These are phyloP conservation scores for Camelina hispida DNA, from an alignment of 345 rosid species.

Conservation along the genomic window DNA sequence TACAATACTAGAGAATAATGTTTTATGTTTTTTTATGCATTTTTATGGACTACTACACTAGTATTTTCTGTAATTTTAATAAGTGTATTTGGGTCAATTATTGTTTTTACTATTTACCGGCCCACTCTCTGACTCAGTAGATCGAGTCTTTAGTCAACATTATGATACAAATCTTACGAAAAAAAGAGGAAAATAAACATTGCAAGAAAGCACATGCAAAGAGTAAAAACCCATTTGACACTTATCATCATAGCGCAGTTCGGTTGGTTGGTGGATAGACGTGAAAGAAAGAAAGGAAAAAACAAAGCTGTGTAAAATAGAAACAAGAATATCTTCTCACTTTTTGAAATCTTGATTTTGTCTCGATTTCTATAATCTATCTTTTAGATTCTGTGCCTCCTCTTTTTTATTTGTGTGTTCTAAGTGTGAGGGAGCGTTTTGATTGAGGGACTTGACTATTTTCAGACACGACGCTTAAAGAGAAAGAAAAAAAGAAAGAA, in stretches of 20 bases:
- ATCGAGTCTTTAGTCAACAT: slow-evolving; percentile 24
- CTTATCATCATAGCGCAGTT: slow-evolving; percentile 24
- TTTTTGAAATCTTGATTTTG: slow-evolving; percentile 40
- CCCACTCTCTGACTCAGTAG: background rate
- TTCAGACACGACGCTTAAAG: slow-evolving; percentile 15
- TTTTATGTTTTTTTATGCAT: background rate
- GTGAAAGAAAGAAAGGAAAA: background rate
- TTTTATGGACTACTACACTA: background rate
- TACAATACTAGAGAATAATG: background rate
- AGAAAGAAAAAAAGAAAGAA: slow-evolving; percentile 30
- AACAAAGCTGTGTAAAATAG: slow-evolving; percentile 29
- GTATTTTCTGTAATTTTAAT: background rate
- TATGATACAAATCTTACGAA: slow-evolving; percentile 15
- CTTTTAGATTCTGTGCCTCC: slow-evolving; percentile 40
- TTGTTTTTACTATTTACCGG: slow-evolving; percentile 35
- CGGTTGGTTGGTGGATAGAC: slow-evolving; percentile 35
- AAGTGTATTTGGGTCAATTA: slow-evolving; percentile 20
- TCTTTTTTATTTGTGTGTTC: slow-evolving; percentile 25
- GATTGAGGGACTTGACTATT: slow-evolving; percentile 44
- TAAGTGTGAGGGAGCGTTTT: slow-evolving; percentile 47
- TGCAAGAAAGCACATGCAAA: background rate
- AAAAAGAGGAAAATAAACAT: background rate
- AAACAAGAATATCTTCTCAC: slow-evolving; percentile 43
- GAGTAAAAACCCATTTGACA: slow-evolving; percentile 24
- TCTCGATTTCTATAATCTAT: slow-evolving; percentile 41